Evolutionary conservation across 352 stramenopile species (phyloP).

Genomic region (Globisporangium mamillatum): DNA sequence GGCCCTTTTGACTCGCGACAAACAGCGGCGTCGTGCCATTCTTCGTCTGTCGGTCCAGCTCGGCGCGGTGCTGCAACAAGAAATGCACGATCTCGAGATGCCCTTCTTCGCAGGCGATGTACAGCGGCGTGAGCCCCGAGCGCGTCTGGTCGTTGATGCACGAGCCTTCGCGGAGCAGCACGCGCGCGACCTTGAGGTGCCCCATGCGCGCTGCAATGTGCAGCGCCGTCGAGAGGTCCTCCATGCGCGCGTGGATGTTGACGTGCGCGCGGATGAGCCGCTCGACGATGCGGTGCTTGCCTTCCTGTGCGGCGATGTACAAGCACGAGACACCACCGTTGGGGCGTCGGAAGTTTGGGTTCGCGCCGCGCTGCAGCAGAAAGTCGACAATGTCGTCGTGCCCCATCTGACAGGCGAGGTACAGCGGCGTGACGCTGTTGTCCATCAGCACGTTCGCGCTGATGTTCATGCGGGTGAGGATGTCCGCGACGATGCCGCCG

Average conservation of each 20-base stretch:
- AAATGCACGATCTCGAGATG: slow-evolving; percentile 61
- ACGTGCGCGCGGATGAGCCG: slow-evolving; percentile 45
- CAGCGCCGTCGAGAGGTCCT: slow-evolving; percentile 73
- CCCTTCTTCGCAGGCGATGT: slow-evolving; percentile 85
- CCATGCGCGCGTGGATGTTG: slow-evolving; percentile 67
- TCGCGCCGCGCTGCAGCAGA: slow-evolving; percentile 50
- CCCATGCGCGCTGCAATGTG: slow-evolving; percentile 83
- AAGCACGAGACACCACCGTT: slow-evolving; percentile 68
- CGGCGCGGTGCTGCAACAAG: slow-evolving; percentile 35
- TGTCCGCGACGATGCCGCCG: slow-evolving; percentile 57
- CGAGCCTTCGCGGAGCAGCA: slow-evolving; percentile 52
- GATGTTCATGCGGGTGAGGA: slow-evolving; percentile 50
- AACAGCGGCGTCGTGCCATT: slow-evolving; percentile 75
- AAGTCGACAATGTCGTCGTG: slow-evolving; percentile 58
- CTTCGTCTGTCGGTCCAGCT: slow-evolving; percentile 40
- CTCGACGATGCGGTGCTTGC: slow-evolving; percentile 60
- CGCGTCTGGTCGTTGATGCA: slow-evolving; percentile 69
- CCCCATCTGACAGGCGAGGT: slow-evolving; percentile 84
- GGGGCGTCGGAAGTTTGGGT: slow-evolving; percentile 63
- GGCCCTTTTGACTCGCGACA: slow-evolving; percentile 71
- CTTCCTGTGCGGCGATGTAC: slow-evolving; percentile 80
- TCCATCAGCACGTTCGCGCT: slow-evolving; percentile 77
- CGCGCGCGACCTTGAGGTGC: slow-evolving; percentile 44
- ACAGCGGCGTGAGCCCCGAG: slow-evolving; percentile 73
- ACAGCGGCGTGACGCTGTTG: slow-evolving; percentile 75